Base-by-base conservation (phyloP, 2,329 filamentous ascomycete genomes). In the Raffaelea deltoideospora region DNA sequence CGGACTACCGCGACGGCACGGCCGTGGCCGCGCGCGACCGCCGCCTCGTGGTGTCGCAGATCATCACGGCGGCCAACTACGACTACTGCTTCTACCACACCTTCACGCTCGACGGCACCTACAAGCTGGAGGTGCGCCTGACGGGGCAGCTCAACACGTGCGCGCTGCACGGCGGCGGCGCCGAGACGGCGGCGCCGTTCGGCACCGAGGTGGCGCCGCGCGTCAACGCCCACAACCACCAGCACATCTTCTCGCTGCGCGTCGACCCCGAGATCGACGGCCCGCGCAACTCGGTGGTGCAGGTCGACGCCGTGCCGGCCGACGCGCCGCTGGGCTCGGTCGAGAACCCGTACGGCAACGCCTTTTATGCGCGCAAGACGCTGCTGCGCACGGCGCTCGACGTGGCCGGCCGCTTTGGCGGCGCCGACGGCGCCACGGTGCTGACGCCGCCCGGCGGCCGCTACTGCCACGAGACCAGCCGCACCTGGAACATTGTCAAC, bases 41-140 rank as follows among this genome's bases (percentile, higher is more conserved):
- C 37, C 92, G 90, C 54, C 71, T 95, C 40, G 69, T 94, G 52
- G 69, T 95, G 46, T 86, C 85, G 44, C 85, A 93, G 46, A 80
- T 94, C 51, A 94, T 95, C 61, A 95, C 87, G 0, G 87, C 86
- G 0, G 87, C 87, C 18, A 95, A 95, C 63, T 95, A 95, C 59
- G 87, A 95, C 56, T 95, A 95, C 58, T 3, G 57, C 52, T 34
- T 56, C 44, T 40, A 20, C 37, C 33, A 34, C 17, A 47, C 41
- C 29, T 46, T 46, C 37, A 46, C 64, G 50, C 85, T 90, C 56
- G 87, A 94, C 48, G 87, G 86, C 27, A 92, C 85, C 0, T 77
- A 94, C 45, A 85, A 93, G 60, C 78, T 88, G 13, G 86, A 95
- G 55, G 83, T 94, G 56, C 83, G 88, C 57, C 72, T 94, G 27